Evolutionary conservation across 768 basidiomycete species (phyloP).

Genomic region (Lanmaoa pseudosensibilis): DNA sequence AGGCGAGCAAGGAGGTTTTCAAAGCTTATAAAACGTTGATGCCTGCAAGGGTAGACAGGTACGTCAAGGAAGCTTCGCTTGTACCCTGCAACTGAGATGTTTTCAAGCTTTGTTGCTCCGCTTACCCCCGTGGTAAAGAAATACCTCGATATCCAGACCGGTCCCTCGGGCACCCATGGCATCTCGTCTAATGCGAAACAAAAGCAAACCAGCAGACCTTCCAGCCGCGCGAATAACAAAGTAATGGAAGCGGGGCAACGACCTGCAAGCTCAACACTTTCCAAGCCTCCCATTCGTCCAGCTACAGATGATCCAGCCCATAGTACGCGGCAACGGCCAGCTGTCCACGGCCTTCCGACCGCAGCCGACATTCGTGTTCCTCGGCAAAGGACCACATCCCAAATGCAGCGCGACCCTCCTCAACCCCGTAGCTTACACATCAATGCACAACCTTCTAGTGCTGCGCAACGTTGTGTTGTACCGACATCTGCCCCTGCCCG

Average conservation of each 20-base stretch:
- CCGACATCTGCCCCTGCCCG: conserved; percentile 12
- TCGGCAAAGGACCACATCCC: conserved; percentile 22
- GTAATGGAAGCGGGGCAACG: conserved; percentile 8
- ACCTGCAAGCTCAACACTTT: conserved; percentile 5
- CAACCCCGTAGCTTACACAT: conserved; percentile 18
- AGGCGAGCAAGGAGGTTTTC: conserved; percentile 66
- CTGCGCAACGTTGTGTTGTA: conserved; percentile 21
- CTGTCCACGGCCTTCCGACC: neutral
- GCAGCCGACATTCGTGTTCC: conserved; percentile 8
- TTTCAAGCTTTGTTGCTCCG: conserved; percentile 64
- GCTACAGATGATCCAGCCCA: neutral
- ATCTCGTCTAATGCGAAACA: conserved; percentile 10
- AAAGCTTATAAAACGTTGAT: conserved; percentile 72
- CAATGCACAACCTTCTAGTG: conserved; percentile 15
- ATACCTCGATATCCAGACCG: conserved; percentile 57
- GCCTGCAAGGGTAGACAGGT: conserved; percentile 70
- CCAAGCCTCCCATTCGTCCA: conserved; percentile 15
- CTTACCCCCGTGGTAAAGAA: conserved; percentile 76
- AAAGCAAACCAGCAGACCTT: conserved; percentile 24
- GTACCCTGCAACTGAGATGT: conserved; percentile 6
- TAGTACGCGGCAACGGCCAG: conserved; percentile 9
- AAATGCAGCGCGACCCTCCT: conserved; percentile 15
- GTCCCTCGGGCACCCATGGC: neutral
- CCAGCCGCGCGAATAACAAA: conserved; percentile 24
- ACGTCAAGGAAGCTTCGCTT: conserved; percentile 18